Percentiles rank a stretch among this genome's conserved stretches.
Evolutionary conservation across 129 eudicot species (phyloP).

Genomic region (Centella asiatica): DNA sequence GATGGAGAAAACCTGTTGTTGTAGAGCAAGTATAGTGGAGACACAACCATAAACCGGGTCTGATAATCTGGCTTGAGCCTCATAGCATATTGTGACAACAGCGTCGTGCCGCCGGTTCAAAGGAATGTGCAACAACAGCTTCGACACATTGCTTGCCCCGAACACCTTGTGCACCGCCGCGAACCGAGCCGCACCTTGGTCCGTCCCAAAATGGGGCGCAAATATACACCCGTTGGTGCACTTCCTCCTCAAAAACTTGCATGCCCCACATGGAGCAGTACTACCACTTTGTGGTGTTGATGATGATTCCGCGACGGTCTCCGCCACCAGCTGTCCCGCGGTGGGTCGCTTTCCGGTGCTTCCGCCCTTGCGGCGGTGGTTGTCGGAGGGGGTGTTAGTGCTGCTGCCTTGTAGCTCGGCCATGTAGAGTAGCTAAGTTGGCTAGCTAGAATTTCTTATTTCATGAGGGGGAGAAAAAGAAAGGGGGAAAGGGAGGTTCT

Average conservation of each 20-base stretch:
- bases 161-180: conserved; percentile 95
- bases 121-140: conserved; percentile 66
- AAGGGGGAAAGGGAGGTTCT: conserved; percentile 20
- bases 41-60: conserved; percentile 95
- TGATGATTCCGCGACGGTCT: conserved; percentile 4
- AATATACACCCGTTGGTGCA: conserved; percentile 75
- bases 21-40: conserved; percentile 78
- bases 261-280: conserved; percentile 76
- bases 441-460: too few species aligned
- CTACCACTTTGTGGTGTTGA: conserved; percentile 12
- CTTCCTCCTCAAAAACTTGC: conserved; percentile 87
- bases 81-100: conserved; percentile 70
- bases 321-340: background rate
- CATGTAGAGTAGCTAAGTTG: conserved; percentile 21
- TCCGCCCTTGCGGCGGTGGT: conserved; percentile 24
- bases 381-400: conserved; percentile 13
- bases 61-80: conserved; percentile 86
- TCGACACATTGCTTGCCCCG: conserved; percentile 92
- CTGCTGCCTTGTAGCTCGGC: conserved; percentile 26
- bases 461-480: conserved; percentile 14
- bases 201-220: conserved; percentile 82
- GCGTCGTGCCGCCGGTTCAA: conserved; percentile 70
- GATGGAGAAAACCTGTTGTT: conserved; percentile 58
- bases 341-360: conserved; percentile 22
- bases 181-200: conserved; percentile 90